Percentiles rank a stretch among this genome's conserved stretches.
These are phyloP conservation scores for Quercus aquifolioides DNA, from an alignment of 306 rosid genomes.

Conservation along the genomic window DNA sequence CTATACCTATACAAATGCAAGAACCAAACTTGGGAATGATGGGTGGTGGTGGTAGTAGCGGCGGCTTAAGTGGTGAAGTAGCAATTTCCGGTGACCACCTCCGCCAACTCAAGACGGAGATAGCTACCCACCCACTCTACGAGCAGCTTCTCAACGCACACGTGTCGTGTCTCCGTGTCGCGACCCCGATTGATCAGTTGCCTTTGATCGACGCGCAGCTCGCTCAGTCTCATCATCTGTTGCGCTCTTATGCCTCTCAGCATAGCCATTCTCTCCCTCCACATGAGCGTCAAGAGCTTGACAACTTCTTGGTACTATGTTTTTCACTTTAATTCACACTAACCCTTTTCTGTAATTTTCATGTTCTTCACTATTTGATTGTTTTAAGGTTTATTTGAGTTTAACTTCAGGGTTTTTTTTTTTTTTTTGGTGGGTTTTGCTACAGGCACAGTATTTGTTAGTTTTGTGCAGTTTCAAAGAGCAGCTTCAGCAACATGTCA, in stretches of 20 bases:
- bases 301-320: slow-evolving; percentile 63
- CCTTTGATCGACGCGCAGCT: slow-evolving; percentile 91
- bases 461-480: slow-evolving; percentile 85
- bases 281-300: slow-evolving; percentile 88
- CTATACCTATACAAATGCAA: slow-evolving; percentile 46
- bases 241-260: slow-evolving; percentile 71
- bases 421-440: neutral
- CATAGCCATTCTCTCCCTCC: slow-evolving; percentile 62
- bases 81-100: slow-evolving; percentile 37
- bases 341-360: neutral
- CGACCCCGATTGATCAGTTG: slow-evolving; percentile 93
- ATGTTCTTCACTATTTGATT: neutral
- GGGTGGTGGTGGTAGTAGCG: slow-evolving; percentile 21
- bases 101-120: slow-evolving; percentile 77
- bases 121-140: slow-evolving; percentile 75
- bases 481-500: slow-evolving; percentile 95
- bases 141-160: slow-evolving; percentile 88
- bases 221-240: slow-evolving; percentile 74
- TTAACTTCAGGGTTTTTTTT: neutral
- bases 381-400: neutral
- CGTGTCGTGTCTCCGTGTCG: slow-evolving; percentile 85
- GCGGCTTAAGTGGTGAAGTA: slow-evolving; percentile 23
- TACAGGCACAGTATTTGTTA: slow-evolving; percentile 82
- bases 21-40: slow-evolving; percentile 76
- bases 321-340: neutral